These are phyloP conservation scores for Pezicula radicicola DNA, from an alignment of 2,329 filamentous ascomycete genomes.

Conservation along the genomic window DNA sequence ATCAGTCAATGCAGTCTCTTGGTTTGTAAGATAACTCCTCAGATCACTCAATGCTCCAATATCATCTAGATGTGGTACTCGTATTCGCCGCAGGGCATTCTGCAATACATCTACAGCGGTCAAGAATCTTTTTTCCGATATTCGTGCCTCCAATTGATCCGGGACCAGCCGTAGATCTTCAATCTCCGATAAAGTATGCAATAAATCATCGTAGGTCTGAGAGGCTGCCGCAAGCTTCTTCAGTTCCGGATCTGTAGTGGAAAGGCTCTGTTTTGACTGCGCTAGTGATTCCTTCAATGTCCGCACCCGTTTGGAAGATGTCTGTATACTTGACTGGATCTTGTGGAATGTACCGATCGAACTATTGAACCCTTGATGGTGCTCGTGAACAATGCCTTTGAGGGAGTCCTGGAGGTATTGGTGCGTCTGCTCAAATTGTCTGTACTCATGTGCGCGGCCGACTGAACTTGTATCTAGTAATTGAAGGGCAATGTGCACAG, in stretches of 20 bases:
- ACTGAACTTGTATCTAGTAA: constrained; percentile 92
- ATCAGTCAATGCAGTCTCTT: constrained; percentile 87
- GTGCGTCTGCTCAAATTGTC: constrained; percentile 80
- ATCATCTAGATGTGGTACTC: constrained; percentile 83
- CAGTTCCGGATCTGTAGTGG: constrained; percentile 83
- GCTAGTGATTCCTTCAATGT: constrained; percentile 79
- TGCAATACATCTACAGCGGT: constrained; percentile 90
- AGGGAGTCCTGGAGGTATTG: constrained; percentile 87
- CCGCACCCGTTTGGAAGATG: constrained; percentile 82
- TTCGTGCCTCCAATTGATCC: constrained; percentile 87
- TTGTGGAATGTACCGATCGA: constrained; percentile 99
- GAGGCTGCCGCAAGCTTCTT: constrained; percentile 85
- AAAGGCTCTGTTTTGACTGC: constrained; percentile 75
- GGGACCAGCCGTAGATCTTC: constrained; percentile 88
- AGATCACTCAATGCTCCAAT: constrained; percentile 88
- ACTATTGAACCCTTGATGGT: constrained; percentile 98
- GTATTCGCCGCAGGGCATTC: constrained; percentile 77
- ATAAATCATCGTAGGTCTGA: constrained; percentile 84
- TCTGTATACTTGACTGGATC: constrained; percentile 89
- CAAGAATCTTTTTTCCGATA: constrained; percentile 94
- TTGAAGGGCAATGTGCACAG: constrained; percentile 91
- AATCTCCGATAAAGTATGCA: constrained; percentile 78
- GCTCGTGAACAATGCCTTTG: constrained; percentile 95
- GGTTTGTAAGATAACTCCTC: constrained; percentile 84
- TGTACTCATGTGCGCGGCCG: constrained; percentile 84